Conservation (phyloP, 2,329 filamentous ascomycete genomes). For the Fusarium aywerte region DNA sequence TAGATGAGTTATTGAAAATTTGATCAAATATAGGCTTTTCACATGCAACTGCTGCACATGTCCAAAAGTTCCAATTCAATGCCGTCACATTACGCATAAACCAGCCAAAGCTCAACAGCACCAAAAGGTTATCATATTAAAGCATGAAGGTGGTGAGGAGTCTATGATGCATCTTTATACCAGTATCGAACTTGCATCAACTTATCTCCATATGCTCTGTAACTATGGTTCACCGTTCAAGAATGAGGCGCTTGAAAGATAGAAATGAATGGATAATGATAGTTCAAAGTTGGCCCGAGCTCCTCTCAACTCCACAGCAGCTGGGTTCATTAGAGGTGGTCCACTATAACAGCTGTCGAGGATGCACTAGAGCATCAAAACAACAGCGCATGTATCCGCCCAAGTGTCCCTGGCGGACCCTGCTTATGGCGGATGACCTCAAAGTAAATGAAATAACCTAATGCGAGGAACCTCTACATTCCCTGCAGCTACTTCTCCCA, state of each 20-base stretch:
- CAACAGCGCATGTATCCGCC: constrained; percentile 35
- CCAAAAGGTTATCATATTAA: not conserved
- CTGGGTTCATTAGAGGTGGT: constrained; percentile 16
- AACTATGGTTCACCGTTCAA: constrained; percentile 9
- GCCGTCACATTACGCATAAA: not conserved
- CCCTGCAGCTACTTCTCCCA: constrained; percentile 14
- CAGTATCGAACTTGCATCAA: not conserved
- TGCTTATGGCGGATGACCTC: constrained; percentile 34
- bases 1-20: not conserved
- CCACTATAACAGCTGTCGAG: constrained; percentile 29
- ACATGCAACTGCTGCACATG: not conserved
- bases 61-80: not conserved
- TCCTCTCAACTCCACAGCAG: constrained; percentile 20
- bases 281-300: constrained; percentile 17
- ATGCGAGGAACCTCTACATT: not conserved
- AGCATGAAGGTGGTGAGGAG: not conserved
- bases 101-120: not conserved
- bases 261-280: constrained; percentile 21
- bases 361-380: constrained; percentile 24
- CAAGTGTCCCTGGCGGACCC: constrained; percentile 35
- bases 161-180: not conserved
- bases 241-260: constrained; percentile 19
- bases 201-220: not conserved
- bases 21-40: not conserved
- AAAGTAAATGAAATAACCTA: constrained; percentile 30